These are phyloP conservation scores for Sporothrix humicola DNA, from an alignment of 2,329 filamentous ascomycete species.

Conservation along the genomic window DNA sequence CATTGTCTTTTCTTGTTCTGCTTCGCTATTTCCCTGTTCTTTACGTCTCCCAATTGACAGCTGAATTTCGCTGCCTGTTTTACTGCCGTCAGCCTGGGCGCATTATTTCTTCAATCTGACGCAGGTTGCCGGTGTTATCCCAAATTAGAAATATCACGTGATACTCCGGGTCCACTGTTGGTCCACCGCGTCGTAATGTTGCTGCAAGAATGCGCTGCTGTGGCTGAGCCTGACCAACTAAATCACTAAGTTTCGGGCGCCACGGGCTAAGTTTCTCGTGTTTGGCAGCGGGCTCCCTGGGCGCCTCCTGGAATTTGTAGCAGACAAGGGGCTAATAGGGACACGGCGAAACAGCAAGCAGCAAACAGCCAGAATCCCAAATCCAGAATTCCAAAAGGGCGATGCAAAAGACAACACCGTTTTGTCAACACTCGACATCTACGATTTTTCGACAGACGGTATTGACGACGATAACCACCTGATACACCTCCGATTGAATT, in stretches of 20 bases:
- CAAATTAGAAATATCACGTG: slow-evolving; percentile 29
- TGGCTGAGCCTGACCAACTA: slow-evolving; percentile 32
- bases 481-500: not conserved
- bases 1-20: not conserved
- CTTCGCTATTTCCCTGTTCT: not conserved
- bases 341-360: slow-evolving; percentile 3
- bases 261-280: slow-evolving; percentile 27
- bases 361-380: not conserved
- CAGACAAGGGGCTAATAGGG: slow-evolving; percentile 12
- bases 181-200: not conserved
- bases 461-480: not conserved
- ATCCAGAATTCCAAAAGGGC: not conserved
- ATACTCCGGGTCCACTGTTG: not conserved
- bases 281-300: slow-evolving; percentile 16
- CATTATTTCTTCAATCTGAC: not conserved
- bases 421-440: slow-evolving; percentile 2
- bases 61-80: slow-evolving; percentile 2
- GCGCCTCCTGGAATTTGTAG: slow-evolving; percentile 24
- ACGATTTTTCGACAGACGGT: not conserved
- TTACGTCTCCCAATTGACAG: not conserved
- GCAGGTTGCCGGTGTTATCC: not conserved
- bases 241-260: not conserved
- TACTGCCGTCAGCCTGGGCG: not conserved
- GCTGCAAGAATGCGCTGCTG: slow-evolving; percentile 28
- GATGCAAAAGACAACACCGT: not conserved